These are phyloP conservation scores for Maudiozyma saulgeensis DNA, from an alignment of 805 yeast genomes.

Conservation along the genomic window DNA sequence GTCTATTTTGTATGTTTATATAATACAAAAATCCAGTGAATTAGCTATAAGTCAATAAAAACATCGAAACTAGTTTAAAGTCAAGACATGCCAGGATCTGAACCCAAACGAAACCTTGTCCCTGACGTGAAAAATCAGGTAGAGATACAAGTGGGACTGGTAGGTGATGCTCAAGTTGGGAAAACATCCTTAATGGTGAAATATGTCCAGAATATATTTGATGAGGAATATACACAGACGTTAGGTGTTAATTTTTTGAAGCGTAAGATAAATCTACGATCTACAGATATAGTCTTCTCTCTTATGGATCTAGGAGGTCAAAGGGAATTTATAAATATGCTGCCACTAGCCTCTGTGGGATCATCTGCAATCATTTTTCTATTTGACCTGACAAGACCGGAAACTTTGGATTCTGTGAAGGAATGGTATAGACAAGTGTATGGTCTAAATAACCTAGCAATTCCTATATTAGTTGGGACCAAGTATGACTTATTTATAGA, in stretches of 20 bases:
- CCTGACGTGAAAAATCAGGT: slow-evolving; percentile 15
- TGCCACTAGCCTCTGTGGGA: slow-evolving; percentile 83
- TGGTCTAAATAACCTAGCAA: slow-evolving; percentile 81
- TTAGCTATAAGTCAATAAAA: no score
- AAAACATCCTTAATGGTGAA: slow-evolving; percentile 93
- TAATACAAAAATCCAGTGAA: no score
- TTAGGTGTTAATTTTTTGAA: slow-evolving; percentile 93
- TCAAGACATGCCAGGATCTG: not conserved
- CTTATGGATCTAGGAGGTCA: slow-evolving; percentile 96
- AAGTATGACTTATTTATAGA: slow-evolving; percentile 81
- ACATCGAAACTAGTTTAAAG: not conserved
- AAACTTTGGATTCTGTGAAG: slow-evolving; percentile 72
- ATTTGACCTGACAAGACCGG: slow-evolving; percentile 79
- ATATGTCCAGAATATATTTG: slow-evolving; percentile 88
- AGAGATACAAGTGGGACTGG: slow-evolving; percentile 67
- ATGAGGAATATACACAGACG: slow-evolving; percentile 85
- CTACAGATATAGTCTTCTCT: slow-evolving; percentile 79
- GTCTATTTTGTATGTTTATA: no score
- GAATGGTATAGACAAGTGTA: slow-evolving; percentile 91
- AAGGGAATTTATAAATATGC: slow-evolving; percentile 86
- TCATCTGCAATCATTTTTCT: slow-evolving; percentile 83
- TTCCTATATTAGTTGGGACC: slow-evolving; percentile 85
- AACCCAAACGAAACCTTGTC: not conserved
- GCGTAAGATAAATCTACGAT: slow-evolving; percentile 67
- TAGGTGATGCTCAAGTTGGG: slow-evolving; percentile 93